phyloP scores from a whole-genome alignment of 2,329 filamentous ascomycete species.

The Ophiocordyceps polyrhachis-furcata region DNA sequence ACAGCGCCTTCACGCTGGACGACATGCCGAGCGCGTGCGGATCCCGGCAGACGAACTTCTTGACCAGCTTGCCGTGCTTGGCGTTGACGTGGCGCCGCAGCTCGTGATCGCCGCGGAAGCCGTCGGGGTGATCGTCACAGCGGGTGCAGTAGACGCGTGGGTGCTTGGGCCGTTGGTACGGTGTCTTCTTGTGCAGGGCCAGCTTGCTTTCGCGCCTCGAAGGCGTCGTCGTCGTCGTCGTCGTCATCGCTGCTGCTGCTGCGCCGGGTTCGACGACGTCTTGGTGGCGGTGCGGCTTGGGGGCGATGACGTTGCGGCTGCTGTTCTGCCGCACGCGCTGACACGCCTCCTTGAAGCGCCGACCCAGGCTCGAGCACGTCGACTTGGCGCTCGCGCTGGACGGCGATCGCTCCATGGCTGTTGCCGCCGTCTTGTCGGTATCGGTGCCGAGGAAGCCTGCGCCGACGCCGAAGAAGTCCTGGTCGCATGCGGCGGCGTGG shows the following conservation, averaged over 20 bases:
- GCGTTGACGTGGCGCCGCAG: slow-evolving; percentile 47
- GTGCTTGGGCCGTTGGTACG: slow-evolving; percentile 37
- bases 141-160: slow-evolving; percentile 58
- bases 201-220: slow-evolving; percentile 24
- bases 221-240: background rate
- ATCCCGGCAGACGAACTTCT: slow-evolving; percentile 37
- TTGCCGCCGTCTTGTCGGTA: too few relatives aligned
- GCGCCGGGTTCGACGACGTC: too few relatives aligned
- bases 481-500: slow-evolving; percentile 13
- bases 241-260: too few relatives aligned
- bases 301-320: slow-evolving; percentile 19
- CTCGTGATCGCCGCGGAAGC: slow-evolving; percentile 84
- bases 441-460: slow-evolving; percentile 12
- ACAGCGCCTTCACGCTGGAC: slow-evolving; percentile 26
- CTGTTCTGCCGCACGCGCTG: slow-evolving; percentile 26
- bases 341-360: slow-evolving; percentile 28
- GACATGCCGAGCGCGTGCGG: slow-evolving; percentile 19
- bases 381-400: slow-evolving; percentile 27
- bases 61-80: slow-evolving; percentile 34
- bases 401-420: slow-evolving; percentile 28
- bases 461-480: slow-evolving; percentile 19
- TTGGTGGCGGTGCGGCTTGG: slow-evolving; percentile 18
- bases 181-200: slow-evolving; percentile 19
- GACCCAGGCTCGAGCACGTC: slow-evolving; percentile 21
- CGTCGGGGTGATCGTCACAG: slow-evolving; percentile 67